These are phyloP conservation scores for Nakazawaea wyomingensis DNA, from an alignment of 805 yeast genomes.

Conservation along the genomic window DNA sequence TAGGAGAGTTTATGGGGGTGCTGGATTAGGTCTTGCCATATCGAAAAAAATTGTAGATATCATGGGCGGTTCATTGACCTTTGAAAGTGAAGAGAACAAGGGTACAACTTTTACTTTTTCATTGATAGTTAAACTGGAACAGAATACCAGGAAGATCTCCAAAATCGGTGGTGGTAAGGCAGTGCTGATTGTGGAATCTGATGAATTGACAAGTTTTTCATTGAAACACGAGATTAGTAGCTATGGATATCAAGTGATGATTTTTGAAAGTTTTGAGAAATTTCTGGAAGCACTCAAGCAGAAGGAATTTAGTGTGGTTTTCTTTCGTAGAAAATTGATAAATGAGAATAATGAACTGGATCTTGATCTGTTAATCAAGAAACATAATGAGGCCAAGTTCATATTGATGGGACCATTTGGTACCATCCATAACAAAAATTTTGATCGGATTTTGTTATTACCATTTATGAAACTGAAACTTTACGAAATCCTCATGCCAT, in stretches of 20 bases:
- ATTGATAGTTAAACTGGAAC: constrained; percentile 28
- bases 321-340: constrained; percentile 3
- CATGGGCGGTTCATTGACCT: constrained; percentile 43
- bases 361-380: background rate
- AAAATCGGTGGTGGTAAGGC: constrained; percentile 14
- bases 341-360: background rate
- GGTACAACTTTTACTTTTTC: constrained; percentile 43
- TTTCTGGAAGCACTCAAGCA: constrained; percentile 4
- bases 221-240: constrained; percentile 29
- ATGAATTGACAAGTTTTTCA: constrained; percentile 27
- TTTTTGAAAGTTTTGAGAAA: constrained; percentile 18
- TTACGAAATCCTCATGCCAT: constrained; percentile 8
- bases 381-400: constrained; percentile 3
- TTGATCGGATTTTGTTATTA: constrained; percentile 14
- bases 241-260: constrained; percentile 29
- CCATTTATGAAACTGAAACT: constrained; percentile 18
- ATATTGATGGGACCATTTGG: constrained; percentile 17
- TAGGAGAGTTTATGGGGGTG: constrained; percentile 46
- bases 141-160: constrained; percentile 17
- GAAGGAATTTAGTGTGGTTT: constrained; percentile 1
- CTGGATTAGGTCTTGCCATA: constrained; percentile 46
- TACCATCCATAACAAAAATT: constrained; percentile 3
- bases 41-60: constrained; percentile 42
- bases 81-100: constrained; percentile 38
- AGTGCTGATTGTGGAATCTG: constrained; percentile 29